Evolutionary conservation across 148 eudicot species (phyloP).

Genomic region (Talinum fruticosum): DNA sequence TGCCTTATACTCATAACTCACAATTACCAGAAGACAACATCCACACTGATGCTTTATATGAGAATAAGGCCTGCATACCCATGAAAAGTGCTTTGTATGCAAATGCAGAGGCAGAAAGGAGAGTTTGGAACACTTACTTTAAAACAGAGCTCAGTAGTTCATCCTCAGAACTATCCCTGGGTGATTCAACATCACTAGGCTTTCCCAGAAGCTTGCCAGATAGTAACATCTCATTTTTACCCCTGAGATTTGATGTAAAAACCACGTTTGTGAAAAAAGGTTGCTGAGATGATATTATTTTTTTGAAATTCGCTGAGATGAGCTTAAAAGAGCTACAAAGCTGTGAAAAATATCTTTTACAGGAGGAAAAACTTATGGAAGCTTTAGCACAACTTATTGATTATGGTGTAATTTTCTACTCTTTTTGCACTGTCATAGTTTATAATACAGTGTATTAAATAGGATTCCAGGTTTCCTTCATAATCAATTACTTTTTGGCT

Average conservation of each 20-base stretch:
- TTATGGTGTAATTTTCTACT: background rate
- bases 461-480: background rate
- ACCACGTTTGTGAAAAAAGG: background rate
- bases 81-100: background rate
- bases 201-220: slow-evolving; percentile 24
- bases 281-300: no score
- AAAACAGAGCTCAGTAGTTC: slow-evolving; percentile 47
- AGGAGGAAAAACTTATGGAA: background rate
- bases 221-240: slow-evolving; percentile 35
- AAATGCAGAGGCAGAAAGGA: slow-evolving; percentile 18
- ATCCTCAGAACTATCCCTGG: slow-evolving; percentile 52
- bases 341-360: background rate
- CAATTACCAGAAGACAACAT: no score
- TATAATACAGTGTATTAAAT: background rate
- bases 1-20: no score
- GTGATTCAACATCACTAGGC: slow-evolving; percentile 25
- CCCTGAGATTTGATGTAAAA: slow-evolving; percentile 30
- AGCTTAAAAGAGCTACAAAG: background rate
- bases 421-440: background rate
- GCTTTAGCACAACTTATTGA: slow-evolving; percentile 12
- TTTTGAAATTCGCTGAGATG: slow-evolving; percentile 1
- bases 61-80: no score
- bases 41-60: no score
- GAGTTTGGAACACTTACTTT: slow-evolving; percentile 38
- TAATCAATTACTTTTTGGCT: background rate